Conservation (phyloP, 148 eudicot species). For the Heliamphora exappendiculata region DNA sequence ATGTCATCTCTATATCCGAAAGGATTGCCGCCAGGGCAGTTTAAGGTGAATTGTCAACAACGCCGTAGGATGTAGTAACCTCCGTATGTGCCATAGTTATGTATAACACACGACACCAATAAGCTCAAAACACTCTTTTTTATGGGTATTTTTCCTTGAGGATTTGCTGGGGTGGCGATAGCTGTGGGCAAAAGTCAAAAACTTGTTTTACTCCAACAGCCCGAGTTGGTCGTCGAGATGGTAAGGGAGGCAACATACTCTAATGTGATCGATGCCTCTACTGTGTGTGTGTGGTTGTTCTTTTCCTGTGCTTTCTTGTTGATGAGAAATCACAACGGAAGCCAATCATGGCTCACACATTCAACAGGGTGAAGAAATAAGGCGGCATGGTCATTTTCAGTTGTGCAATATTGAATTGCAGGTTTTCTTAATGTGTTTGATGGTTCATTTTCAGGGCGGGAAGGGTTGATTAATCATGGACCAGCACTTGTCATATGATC, state of each 20-base stretch:
- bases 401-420: background rate
- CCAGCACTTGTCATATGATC: background rate
- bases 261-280: background rate
- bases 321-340: background rate
- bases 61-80: background rate
- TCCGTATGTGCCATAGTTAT: background rate
- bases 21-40: background rate
- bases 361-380: background rate
- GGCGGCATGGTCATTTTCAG: background rate
- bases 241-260: background rate
- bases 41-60: background rate
- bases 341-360: background rate
- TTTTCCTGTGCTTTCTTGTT: background rate
- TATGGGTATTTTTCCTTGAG: background rate
- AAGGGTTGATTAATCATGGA: conserved; percentile 6
- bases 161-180: background rate
- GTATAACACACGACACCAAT: background rate
- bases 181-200: background rate
- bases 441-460: conserved; percentile 16
- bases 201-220: background rate
- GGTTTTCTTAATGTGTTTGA: background rate
- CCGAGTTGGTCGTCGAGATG: background rate
- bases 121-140: background rate
- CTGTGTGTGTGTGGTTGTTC: background rate
- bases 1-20: background rate